Percentiles rank a stretch among this genome's conserved stretches.
phyloP scores from a whole-genome alignment of 352 stramenopile species.

The Phytophthora cryptogea region DNA sequence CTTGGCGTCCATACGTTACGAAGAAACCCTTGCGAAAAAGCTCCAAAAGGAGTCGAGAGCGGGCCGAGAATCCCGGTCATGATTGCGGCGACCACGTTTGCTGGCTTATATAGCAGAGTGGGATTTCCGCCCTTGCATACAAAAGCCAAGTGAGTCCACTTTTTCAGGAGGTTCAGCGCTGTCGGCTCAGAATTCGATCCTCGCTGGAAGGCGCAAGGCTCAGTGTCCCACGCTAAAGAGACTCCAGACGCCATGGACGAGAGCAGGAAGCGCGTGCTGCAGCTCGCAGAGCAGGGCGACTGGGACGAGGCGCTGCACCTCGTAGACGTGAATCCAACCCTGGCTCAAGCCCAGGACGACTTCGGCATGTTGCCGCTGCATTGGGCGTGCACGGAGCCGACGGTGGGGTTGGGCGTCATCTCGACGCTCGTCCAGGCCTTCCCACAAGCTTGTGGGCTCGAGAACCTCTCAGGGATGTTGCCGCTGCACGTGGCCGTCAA shows the following conservation, averaged over 20 bases:
- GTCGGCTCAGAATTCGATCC: constrained; percentile 11
- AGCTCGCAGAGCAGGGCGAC: constrained; percentile 67
- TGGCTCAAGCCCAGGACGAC: constrained; percentile 74
- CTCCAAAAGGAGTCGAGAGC: neutral
- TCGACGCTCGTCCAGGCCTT: constrained; percentile 54
- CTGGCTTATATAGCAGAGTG: constrained; percentile 21
- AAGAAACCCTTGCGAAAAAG: too few species aligned
- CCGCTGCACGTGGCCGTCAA: constrained; percentile 83
- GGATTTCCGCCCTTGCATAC: constrained; percentile 22
- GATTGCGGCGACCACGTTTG: neutral
- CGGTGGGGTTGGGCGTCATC: constrained; percentile 51
- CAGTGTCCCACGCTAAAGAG: constrained; percentile 11
- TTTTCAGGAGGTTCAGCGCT: constrained; percentile 10
- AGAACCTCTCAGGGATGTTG: constrained; percentile 82
- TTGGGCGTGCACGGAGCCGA: constrained; percentile 78
- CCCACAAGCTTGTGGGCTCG: constrained; percentile 53
- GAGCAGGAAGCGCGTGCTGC: constrained; percentile 50
- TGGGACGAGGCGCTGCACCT: constrained; percentile 60
- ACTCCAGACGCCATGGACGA: constrained; percentile 35
- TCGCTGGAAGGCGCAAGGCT: constrained; percentile 1
- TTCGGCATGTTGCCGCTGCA: constrained; percentile 87
- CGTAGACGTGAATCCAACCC: constrained; percentile 37
- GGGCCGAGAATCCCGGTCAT: too few species aligned
- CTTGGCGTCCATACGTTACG: too few species aligned
- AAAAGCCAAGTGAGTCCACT: constrained; percentile 8